Percentiles rank a stretch among this genome's conserved stretches.
These are phyloP conservation scores for Rutstroemia sp. DNA, from an alignment of 2,329 filamentous ascomycete genomes.

Conservation along the genomic window DNA sequence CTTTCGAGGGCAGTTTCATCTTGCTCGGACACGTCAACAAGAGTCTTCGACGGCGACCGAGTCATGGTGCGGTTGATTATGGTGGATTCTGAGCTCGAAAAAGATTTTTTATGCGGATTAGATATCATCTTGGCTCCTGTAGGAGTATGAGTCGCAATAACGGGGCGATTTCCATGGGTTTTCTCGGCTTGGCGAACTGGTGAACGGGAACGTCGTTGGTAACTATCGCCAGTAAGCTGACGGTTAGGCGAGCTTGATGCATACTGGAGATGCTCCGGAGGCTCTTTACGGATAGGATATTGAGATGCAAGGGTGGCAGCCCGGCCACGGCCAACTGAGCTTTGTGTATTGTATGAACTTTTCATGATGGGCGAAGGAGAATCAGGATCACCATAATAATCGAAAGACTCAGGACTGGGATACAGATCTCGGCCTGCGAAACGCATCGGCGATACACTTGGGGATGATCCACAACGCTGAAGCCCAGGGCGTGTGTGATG, in stretches of 20 bases:
- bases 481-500: constrained; percentile 1
- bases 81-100: neutral
- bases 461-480: constrained; percentile 17
- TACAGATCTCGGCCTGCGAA: neutral
- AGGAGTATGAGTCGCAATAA: neutral
- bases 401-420: neutral
- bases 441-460: constrained; percentile 7
- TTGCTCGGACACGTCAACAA: constrained; percentile 14
- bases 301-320: neutral
- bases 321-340: neutral
- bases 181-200: neutral
- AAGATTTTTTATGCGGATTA: neutral
- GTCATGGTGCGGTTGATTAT: constrained; percentile 10
- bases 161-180: neutral
- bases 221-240: neutral
- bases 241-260: neutral
- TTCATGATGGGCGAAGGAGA: constrained; percentile 1
- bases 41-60: constrained; percentile 15
- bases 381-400: neutral
- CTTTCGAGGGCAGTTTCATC: constrained; percentile 11
- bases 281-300: neutral
- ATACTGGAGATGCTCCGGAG: neutral
- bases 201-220: neutral
- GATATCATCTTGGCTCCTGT: neutral
- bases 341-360: neutral